phyloP scores from a whole-genome alignment of 2,329 filamentous ascomycete genomes.

The Penicillium nordicum region DNA sequence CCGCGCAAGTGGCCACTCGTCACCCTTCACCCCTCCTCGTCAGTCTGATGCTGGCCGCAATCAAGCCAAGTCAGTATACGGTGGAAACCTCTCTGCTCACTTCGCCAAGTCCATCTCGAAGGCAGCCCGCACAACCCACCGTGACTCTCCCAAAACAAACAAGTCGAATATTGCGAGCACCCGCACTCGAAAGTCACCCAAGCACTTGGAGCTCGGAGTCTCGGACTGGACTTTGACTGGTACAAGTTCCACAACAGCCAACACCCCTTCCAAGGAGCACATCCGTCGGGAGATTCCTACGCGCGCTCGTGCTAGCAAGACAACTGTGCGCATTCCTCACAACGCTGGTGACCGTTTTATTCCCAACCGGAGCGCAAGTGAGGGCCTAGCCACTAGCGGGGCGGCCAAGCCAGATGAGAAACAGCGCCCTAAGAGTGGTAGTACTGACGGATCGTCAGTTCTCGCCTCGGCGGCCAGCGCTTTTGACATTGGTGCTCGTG shows the following conservation, averaged over 20 bases:
- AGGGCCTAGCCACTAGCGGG: conserved; percentile 76
- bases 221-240: conserved; percentile 90
- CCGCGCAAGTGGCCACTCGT: conserved; percentile 62
- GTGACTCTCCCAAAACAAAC: conserved; percentile 93
- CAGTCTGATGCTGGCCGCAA: conserved; percentile 55
- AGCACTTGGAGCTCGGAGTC: conserved; percentile 83
- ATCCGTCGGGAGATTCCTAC: conserved; percentile 53
- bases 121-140: conserved; percentile 54
- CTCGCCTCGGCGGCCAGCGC: conserved; percentile 70
- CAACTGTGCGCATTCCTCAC: conserved; percentile 63
- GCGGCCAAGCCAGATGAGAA: conserved; percentile 81
- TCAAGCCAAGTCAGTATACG: conserved; percentile 68
- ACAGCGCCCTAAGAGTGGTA: conserved; percentile 69
- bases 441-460: conserved; percentile 67
- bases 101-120: conserved; percentile 62
- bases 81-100: conserved; percentile 73
- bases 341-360: conserved; percentile 92
- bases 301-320: conserved; percentile 59
- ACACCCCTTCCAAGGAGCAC: conserved; percentile 61
- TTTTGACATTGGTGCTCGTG: conserved; percentile 60
- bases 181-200: conserved; percentile 66
- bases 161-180: conserved; percentile 78
- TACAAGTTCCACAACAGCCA: conserved; percentile 58
- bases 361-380: conserved; percentile 86
- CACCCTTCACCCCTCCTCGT: conserved; percentile 73